phyloP scores from a whole-genome alignment of 495 filamentous ascomycete species.

The Staphylotrichum tortipilum region DNA sequence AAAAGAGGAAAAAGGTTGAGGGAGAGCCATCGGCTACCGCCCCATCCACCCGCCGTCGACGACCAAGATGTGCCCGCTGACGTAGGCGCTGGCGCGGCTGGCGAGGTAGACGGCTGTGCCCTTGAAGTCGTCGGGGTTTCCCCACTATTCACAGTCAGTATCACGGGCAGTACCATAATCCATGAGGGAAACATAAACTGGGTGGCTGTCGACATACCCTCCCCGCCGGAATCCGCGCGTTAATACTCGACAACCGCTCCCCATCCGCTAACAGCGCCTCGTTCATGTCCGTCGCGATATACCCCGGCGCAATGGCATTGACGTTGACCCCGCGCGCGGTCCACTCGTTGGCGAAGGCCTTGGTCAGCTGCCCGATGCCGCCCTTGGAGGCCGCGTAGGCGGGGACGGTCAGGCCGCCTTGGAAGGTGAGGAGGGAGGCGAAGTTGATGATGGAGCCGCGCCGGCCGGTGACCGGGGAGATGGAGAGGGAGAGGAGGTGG shows the following conservation, averaged over 20 bases:
- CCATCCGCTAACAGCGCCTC: constrained; percentile 66
- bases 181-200: not conserved
- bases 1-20: not conserved
- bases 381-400: constrained; percentile 89
- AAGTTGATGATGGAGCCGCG: constrained; percentile 80
- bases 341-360: constrained; percentile 85
- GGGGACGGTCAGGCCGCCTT: constrained; percentile 83
- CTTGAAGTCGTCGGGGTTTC: constrained; percentile 81
- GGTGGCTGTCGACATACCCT: constrained; percentile 32
- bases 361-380: constrained; percentile 78
- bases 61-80: constrained; percentile 69
- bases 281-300: constrained; percentile 92
- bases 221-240: constrained; percentile 74
- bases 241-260: constrained; percentile 60
- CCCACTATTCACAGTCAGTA: constrained; percentile 46
- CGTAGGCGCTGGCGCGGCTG: constrained; percentile 66
- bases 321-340: constrained; percentile 66
- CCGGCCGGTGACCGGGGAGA: constrained; percentile 45
- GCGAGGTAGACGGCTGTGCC: constrained; percentile 73
- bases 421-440: constrained; percentile 76
- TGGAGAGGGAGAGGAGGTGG: constrained; percentile 62
- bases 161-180: not conserved
- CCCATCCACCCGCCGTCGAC: constrained; percentile 97
- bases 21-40: constrained; percentile 41
- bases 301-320: constrained; percentile 71